phyloP scores from a whole-genome alignment of 208 protist species.

The Trypanosoma avium region DNA sequence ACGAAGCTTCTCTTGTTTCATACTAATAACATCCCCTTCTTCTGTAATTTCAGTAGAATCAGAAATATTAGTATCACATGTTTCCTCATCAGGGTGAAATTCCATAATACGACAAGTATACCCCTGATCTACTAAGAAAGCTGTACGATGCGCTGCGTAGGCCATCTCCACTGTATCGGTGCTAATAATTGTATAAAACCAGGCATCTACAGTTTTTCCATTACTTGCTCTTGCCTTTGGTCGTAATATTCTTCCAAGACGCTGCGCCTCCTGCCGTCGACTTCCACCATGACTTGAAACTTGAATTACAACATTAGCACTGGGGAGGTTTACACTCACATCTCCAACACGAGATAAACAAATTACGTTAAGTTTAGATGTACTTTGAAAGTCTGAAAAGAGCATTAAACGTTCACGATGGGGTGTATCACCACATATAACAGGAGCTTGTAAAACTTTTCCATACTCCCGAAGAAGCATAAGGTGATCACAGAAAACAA shows the following conservation, averaged over 20 bases:
- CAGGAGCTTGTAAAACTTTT: conserved; percentile 70
- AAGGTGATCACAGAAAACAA: conserved; percentile 99
- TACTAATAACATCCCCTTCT: conserved; percentile 66
- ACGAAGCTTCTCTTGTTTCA: conserved; percentile 73
- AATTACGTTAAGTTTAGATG: conserved; percentile 91
- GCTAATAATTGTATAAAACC: conserved; percentile 99
- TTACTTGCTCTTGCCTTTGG: conserved; percentile 83
- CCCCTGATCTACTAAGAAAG: conserved; percentile 97
- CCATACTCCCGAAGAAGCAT: conserved; percentile 96
- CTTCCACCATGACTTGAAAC: conserved; percentile 97
- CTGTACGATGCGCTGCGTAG: conserved; percentile 96
- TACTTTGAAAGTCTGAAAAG: conserved; percentile 93
- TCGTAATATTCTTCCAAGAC: conserved; percentile 95
- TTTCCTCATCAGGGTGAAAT: conserved; percentile 36
- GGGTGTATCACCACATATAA: conserved; percentile 95
- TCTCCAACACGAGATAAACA: conserved; percentile 98
- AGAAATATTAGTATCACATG: conserved; percentile 10
- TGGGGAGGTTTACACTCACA: conserved; percentile 98
- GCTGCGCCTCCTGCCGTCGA: conserved; percentile 95
- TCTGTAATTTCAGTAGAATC: not conserved
- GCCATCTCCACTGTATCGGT: conserved; percentile 97
- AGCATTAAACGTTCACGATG: conserved; percentile 93
- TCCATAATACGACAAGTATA: conserved; percentile 86
- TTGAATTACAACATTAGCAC: conserved; percentile 99
- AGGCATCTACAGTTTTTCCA: conserved; percentile 94